Evolutionary conservation across 2,329 filamentous ascomycete species (phyloP), one percentile per base, ranked within the genome.

Genomic region (Myriosclerotinia scirpicola): DNA sequence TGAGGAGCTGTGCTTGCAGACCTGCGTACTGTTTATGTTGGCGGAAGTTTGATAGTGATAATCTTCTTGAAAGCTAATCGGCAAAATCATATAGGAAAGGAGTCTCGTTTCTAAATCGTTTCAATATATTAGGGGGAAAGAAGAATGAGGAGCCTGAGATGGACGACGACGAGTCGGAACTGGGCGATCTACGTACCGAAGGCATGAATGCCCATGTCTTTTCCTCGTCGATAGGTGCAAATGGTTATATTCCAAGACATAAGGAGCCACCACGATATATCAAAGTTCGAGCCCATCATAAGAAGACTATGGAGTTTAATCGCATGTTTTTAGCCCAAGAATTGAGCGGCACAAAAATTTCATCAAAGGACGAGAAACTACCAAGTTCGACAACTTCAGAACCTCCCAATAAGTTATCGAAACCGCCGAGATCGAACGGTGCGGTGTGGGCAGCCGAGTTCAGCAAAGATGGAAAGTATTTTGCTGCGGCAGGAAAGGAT

Each of bases 401-500:
- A 44, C 44, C 69, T 9, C 54, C 70, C 3, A 68, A 71, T 55
- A 73, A 73, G 65, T 30, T 71, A 44, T 69, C 73, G 15, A 75
- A 75, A 64, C 54, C 69, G 12, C 59, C 67, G 15, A 75, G 72
- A 34, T 56, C 61, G 54, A 67, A 82, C 48, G 85, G 90, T 68
- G 93, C 95, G 0, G 88, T 97, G 44, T 99, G 95, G 95, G 89
- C 94, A 0, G 87, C 92, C 70, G 91, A 95, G 74, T 98, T 98
- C 75, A 98, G 94, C 74, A 89, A 89, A 68, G 94, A 98, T 79
- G 95, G 95, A 6, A 91, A 84, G 74, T 97, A 93, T 76, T 82
- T 99, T 22, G 95, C 95, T 7, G 92, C 92, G n/a, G 95, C 91
- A 14, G 95, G 95, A 5, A 91, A 94, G 71, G 95, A 98, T 76